Base-by-base conservation (phyloP, 805 yeast species). In the Pichia gijzeniarum region DNA sequence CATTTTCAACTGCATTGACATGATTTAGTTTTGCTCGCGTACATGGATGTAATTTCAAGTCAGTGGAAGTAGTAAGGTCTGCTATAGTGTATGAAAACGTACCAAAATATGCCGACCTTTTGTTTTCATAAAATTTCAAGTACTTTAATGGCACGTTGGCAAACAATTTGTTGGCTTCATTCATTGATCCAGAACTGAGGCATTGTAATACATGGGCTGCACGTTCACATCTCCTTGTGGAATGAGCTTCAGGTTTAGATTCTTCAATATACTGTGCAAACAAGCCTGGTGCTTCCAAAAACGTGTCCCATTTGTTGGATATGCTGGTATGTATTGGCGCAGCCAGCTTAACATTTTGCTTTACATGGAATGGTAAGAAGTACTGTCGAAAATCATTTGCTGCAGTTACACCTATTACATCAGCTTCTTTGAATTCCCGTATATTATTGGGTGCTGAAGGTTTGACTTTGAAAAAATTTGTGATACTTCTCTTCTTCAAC, bases 91-190 rank as follows among this genome's bases (percentile, higher is more conserved):
- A 49, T 9, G 68, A 63, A 30, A 50, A 61, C 1, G 71, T 62
- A 3, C 69, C 70, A 31, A 54, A 48, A 40, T 62, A 65, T 43
- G 72, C 59, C 48, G 61, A 54, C 57, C 68, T 57, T 44, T 61
- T 53, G 48, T 72, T 73, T 45, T 72, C 75, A 45, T 68, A 67
- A 41, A 65, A 66, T n/a, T 59, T 53, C 5, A 65, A 43, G 56
- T 55, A 67, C 50, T 59, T 66, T 43, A 51, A 45, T 41, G 63
- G 70, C 35, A 72, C 63, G 19, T 58, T 56, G 18, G 58, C 60
- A 36, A 72, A 53, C 17, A 71, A 44, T 0, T 49, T 49, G 54
- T 44, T 70, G 53, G 53, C 71, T 60, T 55, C 66, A 35, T 47
- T 49, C 38, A 58, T 36, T 52, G 65, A 50, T 40, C 67, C 60